Percentiles rank a stretch among this genome's conserved stretches.
Evolutionary conservation across 1,139 yeast species (phyloP).

Genomic region (Zygosaccharomyces sapae): DNA sequence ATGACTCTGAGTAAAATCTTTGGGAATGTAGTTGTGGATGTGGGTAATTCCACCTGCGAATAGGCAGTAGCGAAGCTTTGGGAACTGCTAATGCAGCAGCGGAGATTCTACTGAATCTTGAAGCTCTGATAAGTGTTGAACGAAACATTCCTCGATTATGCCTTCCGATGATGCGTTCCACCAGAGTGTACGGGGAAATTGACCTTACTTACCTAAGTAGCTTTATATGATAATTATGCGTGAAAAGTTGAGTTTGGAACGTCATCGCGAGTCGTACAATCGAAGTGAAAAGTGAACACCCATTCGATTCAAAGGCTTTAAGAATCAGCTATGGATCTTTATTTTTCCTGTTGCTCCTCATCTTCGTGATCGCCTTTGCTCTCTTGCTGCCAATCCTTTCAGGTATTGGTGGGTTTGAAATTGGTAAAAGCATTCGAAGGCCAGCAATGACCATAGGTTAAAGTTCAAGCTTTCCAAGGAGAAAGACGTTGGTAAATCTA

Average conservation of each 20-base stretch:
- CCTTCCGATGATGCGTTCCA: background rate
- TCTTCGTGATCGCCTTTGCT: conserved; percentile 25
- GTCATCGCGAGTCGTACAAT: conserved; percentile 6
- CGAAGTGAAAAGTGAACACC: background rate
- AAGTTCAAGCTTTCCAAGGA: conserved; percentile 27
- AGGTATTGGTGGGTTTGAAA: conserved; percentile 30
- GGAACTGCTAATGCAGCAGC: background rate
- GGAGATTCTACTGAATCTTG: background rate
- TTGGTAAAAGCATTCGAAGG: conserved; percentile 9
- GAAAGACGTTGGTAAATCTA: conserved; percentile 5
- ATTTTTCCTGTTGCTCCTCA: conserved; percentile 23
- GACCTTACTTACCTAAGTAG: background rate
- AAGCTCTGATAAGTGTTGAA: background rate
- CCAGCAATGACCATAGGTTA: conserved; percentile 15
- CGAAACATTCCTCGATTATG: background rate
- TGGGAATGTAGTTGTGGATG: background rate
- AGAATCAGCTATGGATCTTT: conserved; percentile 24
- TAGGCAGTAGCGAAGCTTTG: background rate
- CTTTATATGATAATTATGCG: background rate
- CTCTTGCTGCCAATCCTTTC: conserved; percentile 29
- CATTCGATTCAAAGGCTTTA: background rate
- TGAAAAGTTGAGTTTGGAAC: conserved; percentile 1
- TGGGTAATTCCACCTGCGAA: background rate
- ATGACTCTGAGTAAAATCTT: conserved; percentile 10
- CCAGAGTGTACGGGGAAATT: background rate